Evolutionary conservation across 768 basidiomycete genomes (phyloP).

Genomic region (Crepidotus variabilis): DNA sequence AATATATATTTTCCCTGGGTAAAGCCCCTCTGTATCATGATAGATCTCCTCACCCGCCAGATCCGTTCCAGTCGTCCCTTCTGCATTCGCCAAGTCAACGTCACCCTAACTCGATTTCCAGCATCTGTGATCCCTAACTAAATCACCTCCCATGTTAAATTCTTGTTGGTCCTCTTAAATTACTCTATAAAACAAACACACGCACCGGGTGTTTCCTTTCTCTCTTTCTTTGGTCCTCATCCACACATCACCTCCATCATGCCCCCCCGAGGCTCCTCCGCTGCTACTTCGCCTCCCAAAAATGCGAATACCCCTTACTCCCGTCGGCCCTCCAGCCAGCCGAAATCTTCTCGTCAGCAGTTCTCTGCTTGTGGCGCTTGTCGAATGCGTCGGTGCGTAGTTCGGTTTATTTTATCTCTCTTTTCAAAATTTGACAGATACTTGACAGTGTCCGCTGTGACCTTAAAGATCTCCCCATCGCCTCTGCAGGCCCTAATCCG

Average conservation of each 20-base stretch:
- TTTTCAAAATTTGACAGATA: conserved; percentile 3
- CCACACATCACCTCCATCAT: conserved; percentile 30
- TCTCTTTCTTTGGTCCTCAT: conserved; percentile 15
- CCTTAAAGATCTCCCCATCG: conserved; percentile 74
- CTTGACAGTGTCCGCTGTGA: conserved; percentile 83
- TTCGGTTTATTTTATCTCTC: conserved; percentile 7
- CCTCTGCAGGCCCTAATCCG: conserved; percentile 40
- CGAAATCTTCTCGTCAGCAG: conserved; percentile 78
- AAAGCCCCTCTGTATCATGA: conserved; percentile 24
- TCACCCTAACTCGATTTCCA: conserved; percentile 27
- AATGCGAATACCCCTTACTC: conserved; percentile 35
- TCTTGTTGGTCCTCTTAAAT: conserved; percentile 22
- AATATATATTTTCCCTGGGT: conserved; percentile 19
- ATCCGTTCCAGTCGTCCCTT: conserved; percentile 41
- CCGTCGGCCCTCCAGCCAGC: conserved; percentile 53
- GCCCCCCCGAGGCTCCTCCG: conserved; percentile 50
- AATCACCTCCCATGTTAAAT: conserved; percentile 24
- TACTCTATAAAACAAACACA: conserved; percentile 32
- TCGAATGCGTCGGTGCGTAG: conserved; percentile 72
- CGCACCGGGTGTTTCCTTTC: conserved; percentile 19
- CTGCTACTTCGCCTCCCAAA: conserved; percentile 32
- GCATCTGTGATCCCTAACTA: conserved; percentile 23
- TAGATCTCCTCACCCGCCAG: conserved; percentile 33
- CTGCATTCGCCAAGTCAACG: conserved; percentile 30
- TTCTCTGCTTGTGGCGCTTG: conserved; percentile 95